A percentile compares a stretch with the other conserved stretches of the same genome.
Conservation (phyloP, 129 eudicot genomes). For the Saussurea involucrata region DNA sequence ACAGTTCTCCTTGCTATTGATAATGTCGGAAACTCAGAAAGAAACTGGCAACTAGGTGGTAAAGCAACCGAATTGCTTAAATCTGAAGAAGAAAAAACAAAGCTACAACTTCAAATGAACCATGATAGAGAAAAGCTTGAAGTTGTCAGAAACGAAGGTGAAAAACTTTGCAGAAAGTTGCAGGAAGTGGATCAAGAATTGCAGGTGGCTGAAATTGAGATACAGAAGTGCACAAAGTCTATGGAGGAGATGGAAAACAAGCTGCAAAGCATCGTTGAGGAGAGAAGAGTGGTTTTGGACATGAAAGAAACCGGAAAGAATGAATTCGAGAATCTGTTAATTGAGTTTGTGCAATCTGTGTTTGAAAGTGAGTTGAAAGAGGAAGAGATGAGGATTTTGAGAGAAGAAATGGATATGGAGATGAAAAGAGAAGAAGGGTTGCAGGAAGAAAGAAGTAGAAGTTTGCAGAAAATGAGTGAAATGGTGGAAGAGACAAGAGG, state of each 20-base stretch:
- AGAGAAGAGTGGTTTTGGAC: slow-evolving; percentile 49
- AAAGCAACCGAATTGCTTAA: slow-evolving; percentile 86
- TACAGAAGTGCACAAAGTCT: slow-evolving; percentile 33
- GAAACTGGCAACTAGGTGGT: slow-evolving; percentile 47
- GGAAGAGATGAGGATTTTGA: slow-evolving; percentile 54
- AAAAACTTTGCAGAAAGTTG: slow-evolving; percentile 32
- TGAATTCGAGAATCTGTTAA: slow-evolving; percentile 45
- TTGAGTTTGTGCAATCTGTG: slow-evolving; percentile 44
- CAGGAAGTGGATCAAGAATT: slow-evolving; percentile 36
- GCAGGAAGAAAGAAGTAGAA: slow-evolving; percentile 37
- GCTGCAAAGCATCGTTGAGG: slow-evolving; percentile 46
- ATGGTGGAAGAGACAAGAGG: slow-evolving; percentile 29
- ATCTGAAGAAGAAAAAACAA: slow-evolving; percentile 82
- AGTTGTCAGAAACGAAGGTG: slow-evolving; percentile 36
- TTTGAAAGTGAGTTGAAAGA: slow-evolving; percentile 49
- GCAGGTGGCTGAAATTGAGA: slow-evolving; percentile 31
- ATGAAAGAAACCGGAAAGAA: slow-evolving; percentile 52
- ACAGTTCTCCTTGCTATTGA: slow-evolving; percentile 89
- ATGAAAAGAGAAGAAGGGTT: slow-evolving; percentile 28
- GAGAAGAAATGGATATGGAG: slow-evolving; percentile 50
- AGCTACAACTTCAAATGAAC: slow-evolving; percentile 64
- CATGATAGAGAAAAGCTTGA: slow-evolving; percentile 45
- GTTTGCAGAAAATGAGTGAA: slow-evolving; percentile 34
- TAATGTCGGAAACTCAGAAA: slow-evolving; percentile 50
- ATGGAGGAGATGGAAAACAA: slow-evolving; percentile 54